A percentile compares a stretch with the other conserved stretches of the same genome.
phyloP scores from a whole-genome alignment of 202 grass and related monocot species.

The Alloteropsis angusta region DNA sequence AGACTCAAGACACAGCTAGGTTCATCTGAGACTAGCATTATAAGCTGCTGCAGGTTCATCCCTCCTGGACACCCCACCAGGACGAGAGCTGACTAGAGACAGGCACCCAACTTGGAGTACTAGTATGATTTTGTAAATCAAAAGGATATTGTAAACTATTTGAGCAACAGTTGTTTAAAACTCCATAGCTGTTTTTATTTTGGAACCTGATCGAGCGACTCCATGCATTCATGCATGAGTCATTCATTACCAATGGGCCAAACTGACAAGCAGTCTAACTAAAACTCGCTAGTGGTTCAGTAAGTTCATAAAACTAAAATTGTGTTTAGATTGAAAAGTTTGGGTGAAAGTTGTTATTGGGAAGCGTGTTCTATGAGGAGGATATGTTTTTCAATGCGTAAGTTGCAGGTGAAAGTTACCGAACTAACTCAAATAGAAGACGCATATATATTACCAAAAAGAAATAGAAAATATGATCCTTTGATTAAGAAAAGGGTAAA shows the following conservation, averaged over 20 bases:
- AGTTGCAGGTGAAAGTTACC: too few species aligned
- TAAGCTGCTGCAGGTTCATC: neutral
- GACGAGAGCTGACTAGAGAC: neutral
- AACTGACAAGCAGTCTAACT: neutral
- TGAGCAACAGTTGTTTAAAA: neutral
- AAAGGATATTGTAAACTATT: slow-evolving; percentile 16
- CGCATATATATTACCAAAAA: neutral
- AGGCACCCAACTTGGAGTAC: neutral
- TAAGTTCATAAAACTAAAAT: neutral
- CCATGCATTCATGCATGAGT: neutral
- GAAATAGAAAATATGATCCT: neutral
- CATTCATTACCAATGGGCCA: neutral
- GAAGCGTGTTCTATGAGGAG: too few species aligned
- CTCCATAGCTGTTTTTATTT: neutral
- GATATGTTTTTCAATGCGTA: too few species aligned
- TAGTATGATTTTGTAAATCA: neutral
- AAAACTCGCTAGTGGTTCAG: neutral
- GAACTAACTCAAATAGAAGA: too few species aligned
- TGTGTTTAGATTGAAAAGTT: too few species aligned
- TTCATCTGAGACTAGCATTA: neutral
- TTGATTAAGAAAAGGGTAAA: neutral
- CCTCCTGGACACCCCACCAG: neutral
- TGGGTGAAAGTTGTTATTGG: too few species aligned
- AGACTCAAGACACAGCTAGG: neutral
- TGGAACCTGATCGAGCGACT: neutral